A percentile compares a stretch with the other conserved stretches of the same genome.
These are phyloP conservation scores for Hypoxylon rickii DNA, from an alignment of 495 filamentous ascomycete species.

Conservation along the genomic window DNA sequence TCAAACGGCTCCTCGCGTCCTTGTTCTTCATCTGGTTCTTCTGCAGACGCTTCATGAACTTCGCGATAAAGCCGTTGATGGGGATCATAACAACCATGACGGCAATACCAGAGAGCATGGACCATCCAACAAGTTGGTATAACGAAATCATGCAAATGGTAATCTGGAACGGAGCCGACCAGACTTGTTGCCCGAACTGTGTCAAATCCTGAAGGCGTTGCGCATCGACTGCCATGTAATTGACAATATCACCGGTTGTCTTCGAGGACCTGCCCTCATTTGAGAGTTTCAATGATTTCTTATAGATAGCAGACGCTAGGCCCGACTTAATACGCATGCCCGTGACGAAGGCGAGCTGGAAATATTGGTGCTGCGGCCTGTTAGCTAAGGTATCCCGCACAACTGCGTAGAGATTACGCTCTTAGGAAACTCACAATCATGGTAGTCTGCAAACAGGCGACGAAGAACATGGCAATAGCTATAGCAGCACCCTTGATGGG, in stretches of 20 bases:
- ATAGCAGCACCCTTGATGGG: slow-evolving; percentile 84
- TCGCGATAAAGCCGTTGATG: slow-evolving; percentile 89
- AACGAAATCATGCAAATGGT: slow-evolving; percentile 91
- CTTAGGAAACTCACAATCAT: slow-evolving; percentile 45
- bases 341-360: slow-evolving; percentile 90
- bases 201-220: slow-evolving; percentile 93
- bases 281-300: slow-evolving; percentile 85
- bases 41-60: slow-evolving; percentile 91
- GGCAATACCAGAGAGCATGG: slow-evolving; percentile 95
- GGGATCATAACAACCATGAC: slow-evolving; percentile 99
- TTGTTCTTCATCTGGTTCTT: slow-evolving; percentile 99
- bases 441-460: slow-evolving; percentile 80
- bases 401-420: slow-evolving; percentile 3
- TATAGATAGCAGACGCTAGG: slow-evolving; percentile 87
- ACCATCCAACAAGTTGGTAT: slow-evolving; percentile 88
- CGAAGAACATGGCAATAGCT: slow-evolving; percentile 87
- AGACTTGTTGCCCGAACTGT: slow-evolving; percentile 91
- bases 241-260: slow-evolving; percentile 97
- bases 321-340: slow-evolving; percentile 95
- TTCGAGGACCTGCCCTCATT: slow-evolving; percentile 91
- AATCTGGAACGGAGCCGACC: slow-evolving; percentile 98
- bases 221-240: slow-evolving; percentile 97
- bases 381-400: slow-evolving; percentile 11
- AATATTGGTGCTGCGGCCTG: slow-evolving; percentile 86
- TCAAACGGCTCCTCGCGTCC: slow-evolving; percentile 86